Evolutionary conservation across 768 basidiomycete genomes (phyloP), one percentile per base, ranked within the genome.

Genomic region (Tulasnella sp.): DNA sequence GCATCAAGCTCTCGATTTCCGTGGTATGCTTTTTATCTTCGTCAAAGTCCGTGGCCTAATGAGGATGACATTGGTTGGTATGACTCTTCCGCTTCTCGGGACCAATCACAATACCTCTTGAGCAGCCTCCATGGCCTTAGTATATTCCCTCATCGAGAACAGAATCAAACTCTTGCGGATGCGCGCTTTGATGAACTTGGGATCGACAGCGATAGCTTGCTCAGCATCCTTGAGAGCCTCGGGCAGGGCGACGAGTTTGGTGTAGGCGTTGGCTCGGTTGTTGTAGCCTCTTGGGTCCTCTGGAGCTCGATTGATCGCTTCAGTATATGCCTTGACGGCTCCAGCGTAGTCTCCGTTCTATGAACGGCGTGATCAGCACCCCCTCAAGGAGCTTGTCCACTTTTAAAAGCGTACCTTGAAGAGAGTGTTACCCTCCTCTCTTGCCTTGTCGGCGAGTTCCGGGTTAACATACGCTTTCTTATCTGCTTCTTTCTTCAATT

Each of bases 241-340:
- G 12, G 95, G 91, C 36, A 98, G 81, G 1, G 97, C 97, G 52
- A 86, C 86, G 44, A 99, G 88, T 83, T 98, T 98, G 81, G 90
- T 93, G 82, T 97, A 98, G 29, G 94, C 95, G 35, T 94, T 90
- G n/a, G 97, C 94, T 65, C 97, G 90, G 83, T 99, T 99, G 80
- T 96, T 98, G 83, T 98, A 99, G 9, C 92, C 95, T 75, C 90
- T 86, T 16, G 96, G 86, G 78, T 99, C 97, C 41, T 81, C 79
- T 47, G 97, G 96, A 77, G 93, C 89, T 66, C 97, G 90, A 83
- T 98, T 98, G 85, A 98, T 97, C 74, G 94, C 91, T 81, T 99
- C 97, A 41, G 91, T 86, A 82, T 99, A 99, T 42, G 86, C 83
- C 83, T 92, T 94, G 76, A 99, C 95, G 0, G 96, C 91, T 12